Evolutionary conservation across 2,329 filamentous ascomycete genomes (phyloP).

Genomic region (Aphanocladium album): DNA sequence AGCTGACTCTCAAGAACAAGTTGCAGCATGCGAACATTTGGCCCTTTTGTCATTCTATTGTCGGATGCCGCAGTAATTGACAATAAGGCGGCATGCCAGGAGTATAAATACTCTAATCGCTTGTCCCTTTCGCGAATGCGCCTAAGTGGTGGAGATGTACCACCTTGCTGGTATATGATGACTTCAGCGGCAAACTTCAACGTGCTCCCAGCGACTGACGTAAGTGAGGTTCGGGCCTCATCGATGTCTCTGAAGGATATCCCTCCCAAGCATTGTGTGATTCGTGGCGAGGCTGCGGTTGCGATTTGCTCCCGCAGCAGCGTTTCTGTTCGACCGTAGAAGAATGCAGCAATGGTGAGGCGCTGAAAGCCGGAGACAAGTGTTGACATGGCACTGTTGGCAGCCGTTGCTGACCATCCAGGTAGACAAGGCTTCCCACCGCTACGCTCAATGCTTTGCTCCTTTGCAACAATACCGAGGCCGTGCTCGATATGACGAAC

Average conservation of each 20-base stretch:
- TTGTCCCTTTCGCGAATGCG: background rate
- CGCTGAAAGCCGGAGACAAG: background rate
- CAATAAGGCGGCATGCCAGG: background rate
- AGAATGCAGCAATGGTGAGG: background rate
- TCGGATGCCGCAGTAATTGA: background rate
- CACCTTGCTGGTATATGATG: background rate
- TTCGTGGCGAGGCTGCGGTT: background rate
- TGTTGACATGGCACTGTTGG: background rate
- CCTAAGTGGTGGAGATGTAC: background rate
- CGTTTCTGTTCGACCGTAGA: background rate
- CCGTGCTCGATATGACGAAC: slow-evolving; percentile 43
- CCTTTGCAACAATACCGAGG: slow-evolving; percentile 55
- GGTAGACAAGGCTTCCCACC: background rate
- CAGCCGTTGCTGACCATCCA: background rate
- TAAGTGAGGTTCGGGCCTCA: background rate
- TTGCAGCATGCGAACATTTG: background rate
- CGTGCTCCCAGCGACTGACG: background rate
- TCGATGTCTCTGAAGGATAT: background rate
- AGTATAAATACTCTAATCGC: background rate
- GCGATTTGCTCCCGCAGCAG: background rate
- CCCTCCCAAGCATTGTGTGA: background rate
- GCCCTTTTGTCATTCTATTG: background rate
- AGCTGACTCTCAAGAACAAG: background rate
- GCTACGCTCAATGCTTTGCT: background rate
- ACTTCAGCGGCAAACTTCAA: background rate